A percentile compares a stretch with the other conserved stretches of the same genome.
These are phyloP conservation scores for Penicillium subrubescens DNA, from an alignment of 495 filamentous ascomycete genomes.

Conservation along the genomic window DNA sequence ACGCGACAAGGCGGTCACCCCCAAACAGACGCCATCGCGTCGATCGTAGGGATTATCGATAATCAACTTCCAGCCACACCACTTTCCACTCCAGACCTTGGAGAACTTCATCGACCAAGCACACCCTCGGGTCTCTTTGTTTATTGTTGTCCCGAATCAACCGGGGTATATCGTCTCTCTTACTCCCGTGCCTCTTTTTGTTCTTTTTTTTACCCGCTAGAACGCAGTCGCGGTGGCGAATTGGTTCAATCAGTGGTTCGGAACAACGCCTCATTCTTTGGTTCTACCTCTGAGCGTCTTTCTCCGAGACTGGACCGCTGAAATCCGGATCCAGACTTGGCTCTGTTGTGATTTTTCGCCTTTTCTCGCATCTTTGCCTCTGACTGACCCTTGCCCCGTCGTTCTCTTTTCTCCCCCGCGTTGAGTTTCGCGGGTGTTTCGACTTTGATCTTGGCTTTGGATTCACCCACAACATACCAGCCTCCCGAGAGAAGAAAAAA, in stretches of 20 bases:
- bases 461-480: slow-evolving; percentile 5
- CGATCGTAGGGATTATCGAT: slow-evolving; percentile 40
- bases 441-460: neutral
- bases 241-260: slow-evolving; percentile 27
- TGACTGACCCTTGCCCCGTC: slow-evolving; percentile 1
- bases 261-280: slow-evolving; percentile 32
- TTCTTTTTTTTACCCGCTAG: slow-evolving; percentile 6
- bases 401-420: slow-evolving; percentile 20
- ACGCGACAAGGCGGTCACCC: slow-evolving; percentile 40
- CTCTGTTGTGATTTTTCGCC: slow-evolving; percentile 30
- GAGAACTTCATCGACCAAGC: slow-evolving; percentile 3
- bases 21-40: slow-evolving; percentile 39
- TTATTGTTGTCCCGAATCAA: slow-evolving; percentile 8
- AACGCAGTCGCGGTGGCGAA: slow-evolving; percentile 42
- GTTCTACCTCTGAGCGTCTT: slow-evolving; percentile 36
- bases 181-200: slow-evolving; percentile 5
- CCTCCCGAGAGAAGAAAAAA: neutral
- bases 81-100: neutral
- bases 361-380: slow-evolving; percentile 29
- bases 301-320: slow-evolving; percentile 31
- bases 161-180: slow-evolving; percentile 1
- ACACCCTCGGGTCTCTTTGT: slow-evolving; percentile 2
- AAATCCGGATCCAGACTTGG: slow-evolving; percentile 31
- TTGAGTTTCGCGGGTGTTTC: slow-evolving; percentile 10
- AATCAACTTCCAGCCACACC: slow-evolving; percentile 37